Conservation (phyloP, 2,329 filamentous ascomycete genomes). For the Blastomyces parvus region DNA sequence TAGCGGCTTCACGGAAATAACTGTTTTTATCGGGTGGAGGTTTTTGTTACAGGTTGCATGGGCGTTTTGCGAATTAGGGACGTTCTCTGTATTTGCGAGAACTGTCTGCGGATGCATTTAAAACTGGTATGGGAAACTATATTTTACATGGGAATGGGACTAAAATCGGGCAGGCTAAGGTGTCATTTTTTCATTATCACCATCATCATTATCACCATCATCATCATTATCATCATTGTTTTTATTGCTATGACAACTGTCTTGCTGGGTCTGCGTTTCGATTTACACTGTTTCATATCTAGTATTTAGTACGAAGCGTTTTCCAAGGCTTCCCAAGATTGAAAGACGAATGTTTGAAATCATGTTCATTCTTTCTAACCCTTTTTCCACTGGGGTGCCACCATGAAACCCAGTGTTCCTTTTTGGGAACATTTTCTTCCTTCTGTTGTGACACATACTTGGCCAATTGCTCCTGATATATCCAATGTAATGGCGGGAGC, state of each 20-base stretch:
- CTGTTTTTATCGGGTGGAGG: background rate
- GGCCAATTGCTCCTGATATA: background rate
- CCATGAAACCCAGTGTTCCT: background rate
- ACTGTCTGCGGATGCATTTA: background rate
- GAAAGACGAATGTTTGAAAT: background rate
- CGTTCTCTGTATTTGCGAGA: background rate
- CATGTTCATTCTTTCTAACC: background rate
- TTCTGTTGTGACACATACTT: background rate
- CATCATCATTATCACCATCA: background rate
- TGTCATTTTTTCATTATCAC: background rate
- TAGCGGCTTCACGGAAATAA: background rate
- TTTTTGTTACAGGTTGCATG: background rate
- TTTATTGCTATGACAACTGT: background rate
- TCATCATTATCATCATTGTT: background rate
- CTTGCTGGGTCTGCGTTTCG: background rate
- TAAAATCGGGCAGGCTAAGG: background rate
- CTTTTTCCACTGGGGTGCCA: background rate
- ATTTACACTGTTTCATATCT: background rate
- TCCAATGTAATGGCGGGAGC: background rate
- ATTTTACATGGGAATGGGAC: conserved; percentile 1
- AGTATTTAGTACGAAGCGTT: background rate
- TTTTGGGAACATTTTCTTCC: background rate
- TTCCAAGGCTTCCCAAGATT: background rate
- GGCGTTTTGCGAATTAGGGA: background rate
- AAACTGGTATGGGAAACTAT: background rate